Conservation (phyloP, 768 basidiomycete species). For the Boletus vermiculosoides region DNA sequence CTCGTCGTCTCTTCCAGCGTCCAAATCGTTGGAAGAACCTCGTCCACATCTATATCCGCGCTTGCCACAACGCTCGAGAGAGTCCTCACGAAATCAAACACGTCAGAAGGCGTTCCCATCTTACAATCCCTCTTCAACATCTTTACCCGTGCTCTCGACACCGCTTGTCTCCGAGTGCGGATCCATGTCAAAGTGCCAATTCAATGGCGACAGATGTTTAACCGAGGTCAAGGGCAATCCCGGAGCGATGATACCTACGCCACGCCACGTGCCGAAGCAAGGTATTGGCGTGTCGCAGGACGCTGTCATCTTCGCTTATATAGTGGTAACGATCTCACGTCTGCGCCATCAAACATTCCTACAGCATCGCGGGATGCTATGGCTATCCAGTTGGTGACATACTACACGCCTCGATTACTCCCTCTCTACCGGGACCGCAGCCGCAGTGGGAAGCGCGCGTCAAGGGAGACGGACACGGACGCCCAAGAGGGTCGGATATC, state of each 20-base stretch:
- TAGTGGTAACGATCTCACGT: conserved; percentile 11
- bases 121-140: conserved; percentile 7
- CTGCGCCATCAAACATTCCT: not conserved
- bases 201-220: conserved; percentile 10
- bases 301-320: conserved; percentile 30
- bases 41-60: conserved; percentile 1
- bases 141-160: conserved; percentile 14
- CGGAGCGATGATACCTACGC: conserved; percentile 17
- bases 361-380: conserved; percentile 3
- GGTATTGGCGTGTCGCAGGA: conserved; percentile 32
- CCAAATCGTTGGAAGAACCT: conserved; percentile 1
- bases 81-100: conserved; percentile 1
- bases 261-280: conserved; percentile 26
- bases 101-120: not conserved
- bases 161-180: conserved; percentile 16
- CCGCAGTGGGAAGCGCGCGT: not conserved
- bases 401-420: conserved; percentile 39
- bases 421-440: conserved; percentile 36
- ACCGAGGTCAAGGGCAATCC: not conserved
- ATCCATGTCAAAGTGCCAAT: conserved; percentile 7
- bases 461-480: conserved; percentile 12
- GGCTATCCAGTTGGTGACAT: conserved; percentile 29
- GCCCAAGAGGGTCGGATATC: conserved; percentile 31
- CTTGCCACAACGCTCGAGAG: conserved; percentile 7
- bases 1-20: conserved; percentile 13